These are phyloP conservation scores for Fusarium sterilihyphosum DNA, from an alignment of 2,329 filamentous ascomycete species.

Conservation along the genomic window DNA sequence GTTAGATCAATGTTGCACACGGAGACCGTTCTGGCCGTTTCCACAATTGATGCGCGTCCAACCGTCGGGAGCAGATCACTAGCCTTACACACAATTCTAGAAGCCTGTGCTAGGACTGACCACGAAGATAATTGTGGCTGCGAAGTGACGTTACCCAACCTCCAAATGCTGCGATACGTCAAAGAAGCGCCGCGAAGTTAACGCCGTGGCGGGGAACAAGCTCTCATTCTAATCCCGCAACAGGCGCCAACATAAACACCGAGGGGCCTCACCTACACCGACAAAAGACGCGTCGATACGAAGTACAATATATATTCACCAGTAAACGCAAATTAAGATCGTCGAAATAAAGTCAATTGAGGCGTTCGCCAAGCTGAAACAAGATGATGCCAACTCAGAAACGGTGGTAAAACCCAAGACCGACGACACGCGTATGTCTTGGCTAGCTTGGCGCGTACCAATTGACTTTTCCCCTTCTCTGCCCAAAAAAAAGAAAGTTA, in stretches of 20 bases:
- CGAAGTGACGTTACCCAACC: not conserved
- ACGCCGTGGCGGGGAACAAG: not conserved
- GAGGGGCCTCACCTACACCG: not conserved
- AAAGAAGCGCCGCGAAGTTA: not conserved
- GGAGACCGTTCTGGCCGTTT: not conserved
- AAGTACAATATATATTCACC: not conserved
- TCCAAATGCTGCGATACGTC: not conserved
- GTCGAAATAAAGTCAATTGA: not conserved
- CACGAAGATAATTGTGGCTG: not conserved
- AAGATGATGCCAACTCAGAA: constrained; percentile 1
- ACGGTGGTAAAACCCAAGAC: constrained; percentile 9
- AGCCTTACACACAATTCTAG: not conserved
- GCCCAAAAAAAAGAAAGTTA: not conserved
- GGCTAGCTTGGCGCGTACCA: not conserved
- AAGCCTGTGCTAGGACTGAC: not conserved
- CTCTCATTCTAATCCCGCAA: not conserved
- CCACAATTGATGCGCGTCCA: not conserved
- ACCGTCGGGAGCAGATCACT: not conserved
- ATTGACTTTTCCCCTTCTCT: not conserved
- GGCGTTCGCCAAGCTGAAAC: constrained; percentile 12
- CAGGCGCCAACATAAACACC: not conserved
- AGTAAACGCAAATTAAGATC: not conserved
- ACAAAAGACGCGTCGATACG: not conserved
- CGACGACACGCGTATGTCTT: constrained; percentile 17
- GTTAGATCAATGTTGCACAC: not conserved